Evolutionary conservation across 768 basidiomycete species (phyloP).

Genomic region (Amyloporia xantha): DNA sequence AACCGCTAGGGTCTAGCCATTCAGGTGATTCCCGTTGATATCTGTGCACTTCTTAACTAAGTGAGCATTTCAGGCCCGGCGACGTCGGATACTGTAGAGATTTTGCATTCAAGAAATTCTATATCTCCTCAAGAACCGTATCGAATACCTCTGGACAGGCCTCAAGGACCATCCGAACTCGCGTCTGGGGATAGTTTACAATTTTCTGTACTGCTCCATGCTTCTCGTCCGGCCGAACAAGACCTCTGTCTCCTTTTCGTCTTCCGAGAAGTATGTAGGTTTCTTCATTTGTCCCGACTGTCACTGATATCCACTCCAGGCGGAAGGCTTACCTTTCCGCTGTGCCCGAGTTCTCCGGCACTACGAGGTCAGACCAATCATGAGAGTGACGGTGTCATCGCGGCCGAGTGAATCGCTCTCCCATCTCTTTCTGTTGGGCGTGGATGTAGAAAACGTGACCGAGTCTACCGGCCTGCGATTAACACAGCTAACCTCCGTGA

Average conservation of each 20-base stretch:
- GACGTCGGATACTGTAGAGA: constrained; percentile 23
- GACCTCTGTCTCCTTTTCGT: constrained; percentile 59
- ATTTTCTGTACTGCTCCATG: constrained; percentile 50
- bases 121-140: constrained; percentile 41
- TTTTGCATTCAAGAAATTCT: constrained; percentile 45
- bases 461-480: constrained; percentile 37
- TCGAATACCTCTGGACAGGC: constrained; percentile 33
- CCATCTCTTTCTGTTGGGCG: constrained; percentile 42
- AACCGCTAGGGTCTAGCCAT: constrained; percentile 6
- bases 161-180: constrained; percentile 25
- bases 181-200: constrained; percentile 43
- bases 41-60: not conserved
- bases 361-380: constrained; percentile 54
- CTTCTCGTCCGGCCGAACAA: constrained; percentile 38
- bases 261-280: constrained; percentile 49
- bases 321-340: constrained; percentile 44
- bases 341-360: constrained; percentile 45
- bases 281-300: too few relatives aligned
- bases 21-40: not conserved
- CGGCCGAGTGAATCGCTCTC: constrained; percentile 45
- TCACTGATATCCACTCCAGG: too few relatives aligned
- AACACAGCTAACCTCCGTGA: constrained; percentile 55
- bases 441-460: constrained; percentile 51
- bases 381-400: constrained; percentile 46
- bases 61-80: too few relatives aligned